Evolutionary conservation across 345 rosid genomes (phyloP).

Genomic region (Reutealis trisperma): DNA sequence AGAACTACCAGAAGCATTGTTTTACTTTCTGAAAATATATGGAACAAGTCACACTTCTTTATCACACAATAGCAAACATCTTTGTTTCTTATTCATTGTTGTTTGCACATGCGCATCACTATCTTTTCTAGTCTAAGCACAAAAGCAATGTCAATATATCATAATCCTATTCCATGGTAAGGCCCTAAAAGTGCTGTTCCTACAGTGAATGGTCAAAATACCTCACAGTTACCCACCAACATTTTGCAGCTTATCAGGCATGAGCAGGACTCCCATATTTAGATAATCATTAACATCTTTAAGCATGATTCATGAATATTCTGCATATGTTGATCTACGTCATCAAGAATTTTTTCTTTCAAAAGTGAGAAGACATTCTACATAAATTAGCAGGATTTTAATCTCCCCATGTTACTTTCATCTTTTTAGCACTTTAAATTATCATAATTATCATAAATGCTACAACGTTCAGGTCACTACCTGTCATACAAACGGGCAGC

Average conservation of each 20-base stretch:
- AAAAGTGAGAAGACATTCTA: neutral
- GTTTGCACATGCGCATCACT: neutral
- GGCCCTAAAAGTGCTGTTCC: neutral
- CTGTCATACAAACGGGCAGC: slow-evolving; percentile 95
- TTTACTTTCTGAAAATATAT: neutral
- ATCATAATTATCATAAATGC: neutral
- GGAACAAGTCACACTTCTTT: neutral
- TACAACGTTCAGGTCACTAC: slow-evolving; percentile 32
- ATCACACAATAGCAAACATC: neutral
- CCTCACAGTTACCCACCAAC: neutral
- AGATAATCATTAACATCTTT: neutral
- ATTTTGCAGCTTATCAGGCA: neutral
- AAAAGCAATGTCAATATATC: neutral
- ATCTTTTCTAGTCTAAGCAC: neutral
- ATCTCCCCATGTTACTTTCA: neutral
- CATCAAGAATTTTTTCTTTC: neutral
- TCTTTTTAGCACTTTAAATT: neutral
- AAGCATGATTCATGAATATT: neutral
- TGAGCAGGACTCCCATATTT: neutral
- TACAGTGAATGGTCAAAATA: neutral
- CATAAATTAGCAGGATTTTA: neutral
- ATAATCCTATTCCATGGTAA: neutral
- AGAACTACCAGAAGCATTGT: neutral
- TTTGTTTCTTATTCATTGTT: neutral
- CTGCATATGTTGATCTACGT: neutral